A percentile compares a stretch with the other conserved stretches of the same genome.
phyloP scores from a whole-genome alignment of 208 protist genomes.

The Herpetomonas samuelpessoai region DNA sequence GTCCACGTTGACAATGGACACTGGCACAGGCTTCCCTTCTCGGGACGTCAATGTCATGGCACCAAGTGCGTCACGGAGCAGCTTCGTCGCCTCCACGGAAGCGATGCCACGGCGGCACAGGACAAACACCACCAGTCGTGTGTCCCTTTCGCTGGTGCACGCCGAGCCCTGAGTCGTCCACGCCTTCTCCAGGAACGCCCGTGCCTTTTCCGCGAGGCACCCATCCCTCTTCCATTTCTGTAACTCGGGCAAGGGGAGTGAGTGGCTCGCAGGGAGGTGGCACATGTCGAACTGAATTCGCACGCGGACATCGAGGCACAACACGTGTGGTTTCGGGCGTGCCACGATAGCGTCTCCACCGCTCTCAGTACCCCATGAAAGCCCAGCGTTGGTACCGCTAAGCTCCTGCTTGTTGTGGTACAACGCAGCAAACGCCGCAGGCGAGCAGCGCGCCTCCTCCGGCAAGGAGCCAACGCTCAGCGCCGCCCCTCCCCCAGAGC shows the following conservation, averaged over 20 bases:
- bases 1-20: conserved; percentile 71
- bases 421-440: neutral
- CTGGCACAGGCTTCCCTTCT: too few species aligned
- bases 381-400: too few species aligned
- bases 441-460: neutral
- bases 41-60: too few species aligned
- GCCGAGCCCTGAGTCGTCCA: too few species aligned
- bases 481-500: conserved; percentile 13
- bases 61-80: conserved; percentile 28
- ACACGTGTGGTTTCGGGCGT: too few species aligned
- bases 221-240: conserved; percentile 41
- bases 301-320: conserved; percentile 72
- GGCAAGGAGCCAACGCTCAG: neutral
- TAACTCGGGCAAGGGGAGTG: conserved; percentile 54
- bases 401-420: too few species aligned
- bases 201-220: conserved; percentile 12
- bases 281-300: conserved; percentile 83
- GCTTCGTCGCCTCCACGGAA: conserved; percentile 40
- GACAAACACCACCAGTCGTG: conserved; percentile 60
- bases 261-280: conserved; percentile 44
- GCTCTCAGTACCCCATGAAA: too few species aligned
- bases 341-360: too few species aligned
- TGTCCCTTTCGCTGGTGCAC: too few species aligned
- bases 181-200: conserved; percentile 12
- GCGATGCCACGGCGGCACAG: conserved; percentile 83